Percentiles rank a stretch among this genome's conserved stretches.
phyloP scores from a whole-genome alignment of 331 rosid species.

The Acacia pycnantha region DNA sequence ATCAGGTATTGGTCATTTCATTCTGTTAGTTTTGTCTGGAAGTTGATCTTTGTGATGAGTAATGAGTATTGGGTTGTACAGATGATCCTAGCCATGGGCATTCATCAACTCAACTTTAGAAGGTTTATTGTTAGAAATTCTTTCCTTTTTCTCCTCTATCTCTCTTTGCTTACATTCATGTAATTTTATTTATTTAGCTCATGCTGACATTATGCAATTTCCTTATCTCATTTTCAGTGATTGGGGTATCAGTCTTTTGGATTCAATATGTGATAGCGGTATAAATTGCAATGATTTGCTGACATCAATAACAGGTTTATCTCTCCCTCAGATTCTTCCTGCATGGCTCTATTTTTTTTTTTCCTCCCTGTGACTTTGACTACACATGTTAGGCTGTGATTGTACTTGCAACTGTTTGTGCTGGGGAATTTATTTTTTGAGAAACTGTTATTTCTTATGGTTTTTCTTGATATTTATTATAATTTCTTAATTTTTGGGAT shows the following conservation, averaged over 20 bases:
- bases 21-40: slow-evolving; percentile 22
- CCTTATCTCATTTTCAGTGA: slow-evolving; percentile 48
- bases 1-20: slow-evolving; percentile 57
- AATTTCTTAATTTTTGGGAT: too few relatives aligned
- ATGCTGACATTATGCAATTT: slow-evolving; percentile 20
- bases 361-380: slow-evolving; percentile 9
- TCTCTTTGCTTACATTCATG: slow-evolving; percentile 12
- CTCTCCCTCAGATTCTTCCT: slow-evolving; percentile 14
- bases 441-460: neutral
- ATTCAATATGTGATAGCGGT: slow-evolving; percentile 68
- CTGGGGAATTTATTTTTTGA: neutral
- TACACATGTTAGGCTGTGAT: slow-evolving; percentile 9
- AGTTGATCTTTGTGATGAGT: slow-evolving; percentile 27
- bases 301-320: slow-evolving; percentile 76
- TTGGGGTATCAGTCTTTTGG: slow-evolving; percentile 72
- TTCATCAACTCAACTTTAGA: slow-evolving; percentile 82
- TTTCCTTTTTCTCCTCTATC: slow-evolving; percentile 11
- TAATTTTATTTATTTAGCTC: slow-evolving; percentile 1
- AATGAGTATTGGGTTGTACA: slow-evolving; percentile 42
- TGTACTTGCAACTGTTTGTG: neutral
- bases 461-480: too few relatives aligned
- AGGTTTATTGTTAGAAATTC: slow-evolving; percentile 45
- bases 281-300: slow-evolving; percentile 75
- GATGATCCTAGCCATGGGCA: slow-evolving; percentile 79
- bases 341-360: neutral